A percentile compares a stretch with the other conserved stretches of the same genome.
phyloP scores from a whole-genome alignment of 306 rosid species.

The Morella rubra region DNA sequence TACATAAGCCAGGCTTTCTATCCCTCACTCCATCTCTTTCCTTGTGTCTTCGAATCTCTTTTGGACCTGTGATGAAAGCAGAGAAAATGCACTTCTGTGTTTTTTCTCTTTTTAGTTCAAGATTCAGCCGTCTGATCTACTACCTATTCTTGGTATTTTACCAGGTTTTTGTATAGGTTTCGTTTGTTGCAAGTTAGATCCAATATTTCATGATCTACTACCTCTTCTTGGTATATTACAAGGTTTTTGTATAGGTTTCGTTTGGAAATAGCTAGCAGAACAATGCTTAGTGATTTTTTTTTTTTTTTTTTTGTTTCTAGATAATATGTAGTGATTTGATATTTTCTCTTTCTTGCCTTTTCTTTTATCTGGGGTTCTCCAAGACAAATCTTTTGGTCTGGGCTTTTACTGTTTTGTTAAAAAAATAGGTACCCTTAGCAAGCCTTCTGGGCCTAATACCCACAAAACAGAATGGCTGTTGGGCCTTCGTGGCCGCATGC shows the following conservation, averaged over 20 bases:
- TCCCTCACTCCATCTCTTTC: background rate
- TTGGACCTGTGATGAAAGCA: background rate
- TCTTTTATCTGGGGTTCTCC: no score
- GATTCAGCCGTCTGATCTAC: background rate
- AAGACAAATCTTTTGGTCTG: background rate
- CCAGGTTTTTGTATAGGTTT: no score
- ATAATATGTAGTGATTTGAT: background rate
- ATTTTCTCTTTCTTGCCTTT: no score
- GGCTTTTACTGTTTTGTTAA: background rate
- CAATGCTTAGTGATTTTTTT: no score
- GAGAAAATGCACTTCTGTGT: background rate
- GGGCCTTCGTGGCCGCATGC: background rate
- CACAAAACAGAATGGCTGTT: background rate
- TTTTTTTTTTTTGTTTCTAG: no score
- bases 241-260: no score
- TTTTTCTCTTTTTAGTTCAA: background rate
- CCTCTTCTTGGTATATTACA: no score
- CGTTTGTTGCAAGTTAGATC: no score
- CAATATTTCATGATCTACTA: no score
- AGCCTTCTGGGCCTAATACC: background rate
- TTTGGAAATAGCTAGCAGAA: no score
- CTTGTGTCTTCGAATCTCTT: background rate
- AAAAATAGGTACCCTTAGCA: background rate
- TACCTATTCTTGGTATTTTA: no score
- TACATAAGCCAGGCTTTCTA: background rate